phyloP scores from a whole-genome alignment of 1,284 basidiomycete species.

The Austroboletus novae-zelandiae region DNA sequence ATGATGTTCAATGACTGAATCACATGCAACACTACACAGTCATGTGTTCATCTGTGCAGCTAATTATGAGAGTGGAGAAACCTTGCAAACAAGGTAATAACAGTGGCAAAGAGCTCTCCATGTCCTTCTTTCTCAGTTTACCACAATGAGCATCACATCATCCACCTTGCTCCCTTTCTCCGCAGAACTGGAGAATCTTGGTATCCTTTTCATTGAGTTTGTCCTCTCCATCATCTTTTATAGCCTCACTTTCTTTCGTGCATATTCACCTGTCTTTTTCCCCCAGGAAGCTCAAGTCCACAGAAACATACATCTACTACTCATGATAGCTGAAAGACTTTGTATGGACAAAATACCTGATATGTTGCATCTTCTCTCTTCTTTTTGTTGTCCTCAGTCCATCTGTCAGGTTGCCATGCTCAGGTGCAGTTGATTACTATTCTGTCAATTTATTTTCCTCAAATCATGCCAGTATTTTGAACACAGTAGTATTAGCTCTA shows the following conservation, averaged over 20 bases:
- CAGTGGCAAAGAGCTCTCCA: neutral
- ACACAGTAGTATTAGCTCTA: slow-evolving; percentile 24
- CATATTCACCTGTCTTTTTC: slow-evolving; percentile 11
- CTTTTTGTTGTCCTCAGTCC: neutral
- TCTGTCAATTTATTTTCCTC: neutral
- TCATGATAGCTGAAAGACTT: slow-evolving; percentile 36
- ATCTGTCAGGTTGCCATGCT: slow-evolving; percentile 31
- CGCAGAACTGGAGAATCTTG: slow-evolving; percentile 32
- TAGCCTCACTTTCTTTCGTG: slow-evolving; percentile 44
- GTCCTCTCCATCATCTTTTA: slow-evolving; percentile 37
- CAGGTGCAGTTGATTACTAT: slow-evolving; percentile 26
- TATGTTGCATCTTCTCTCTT: slow-evolving; percentile 15
- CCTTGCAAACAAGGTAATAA: too few relatives aligned
- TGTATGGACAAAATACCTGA: slow-evolving; percentile 28
- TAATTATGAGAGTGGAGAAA: too few relatives aligned
- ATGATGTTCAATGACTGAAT: too few relatives aligned
- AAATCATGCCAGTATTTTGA: slow-evolving; percentile 17
- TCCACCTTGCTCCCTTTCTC: slow-evolving; percentile 11
- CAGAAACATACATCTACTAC: slow-evolving; percentile 42
- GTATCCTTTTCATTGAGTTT: slow-evolving; percentile 38
- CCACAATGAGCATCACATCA: slow-evolving; percentile 16
- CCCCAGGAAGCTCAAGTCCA: neutral
- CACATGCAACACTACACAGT: too few relatives aligned
- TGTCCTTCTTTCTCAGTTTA: slow-evolving; percentile 6
- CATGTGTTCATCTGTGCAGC: too few relatives aligned